A percentile compares a stretch with the other conserved stretches of the same genome.
These are phyloP conservation scores for Halteria grandinella DNA, from an alignment of 73 alveolate species.

Conservation along the genomic window DNA sequence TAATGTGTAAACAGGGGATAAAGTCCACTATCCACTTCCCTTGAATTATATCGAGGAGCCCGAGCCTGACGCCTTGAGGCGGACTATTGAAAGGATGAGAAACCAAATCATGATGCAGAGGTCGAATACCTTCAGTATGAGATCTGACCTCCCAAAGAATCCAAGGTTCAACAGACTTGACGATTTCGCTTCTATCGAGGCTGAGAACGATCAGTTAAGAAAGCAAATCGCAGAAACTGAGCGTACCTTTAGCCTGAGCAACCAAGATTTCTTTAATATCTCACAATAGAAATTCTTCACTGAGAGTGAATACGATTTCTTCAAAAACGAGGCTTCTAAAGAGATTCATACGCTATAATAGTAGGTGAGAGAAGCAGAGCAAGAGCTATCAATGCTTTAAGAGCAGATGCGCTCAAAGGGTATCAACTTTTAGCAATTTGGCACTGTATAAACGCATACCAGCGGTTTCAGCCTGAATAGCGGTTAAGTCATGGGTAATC, in stretches of 20 bases:
- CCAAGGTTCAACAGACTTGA: conserved; percentile 11
- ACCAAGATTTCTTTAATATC: conserved; percentile 6
- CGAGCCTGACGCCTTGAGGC: conserved; percentile 55
- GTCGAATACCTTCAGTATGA: conserved; percentile 16
- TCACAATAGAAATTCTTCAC: conserved; percentile 18
- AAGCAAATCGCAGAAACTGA: conserved; percentile 33
- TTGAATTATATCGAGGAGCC: conserved; percentile 67
- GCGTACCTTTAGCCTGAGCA: conserved; percentile 15
- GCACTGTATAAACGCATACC: conserved; percentile 14
- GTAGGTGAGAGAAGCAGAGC: conserved; percentile 21
- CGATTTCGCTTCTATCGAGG: conserved; percentile 42
- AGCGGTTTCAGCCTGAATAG: conserved; percentile 33
- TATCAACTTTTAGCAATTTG: too few species aligned
- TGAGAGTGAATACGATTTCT: conserved; percentile 38
- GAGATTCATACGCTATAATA: conserved; percentile 20
- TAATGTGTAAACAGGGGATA: conserved; percentile 75
- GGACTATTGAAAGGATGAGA: conserved; percentile 67
- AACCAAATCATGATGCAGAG: conserved; percentile 55
- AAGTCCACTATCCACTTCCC: conserved; percentile 83
- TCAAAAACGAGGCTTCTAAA: conserved; percentile 9
- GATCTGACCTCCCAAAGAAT: background rate
- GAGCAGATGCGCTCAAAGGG: too few species aligned
- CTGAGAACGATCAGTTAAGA: conserved; percentile 41
- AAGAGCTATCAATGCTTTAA: background rate
- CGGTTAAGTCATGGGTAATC: background rate